Conservation (phyloP, 1,284 basidiomycete species). For the Taiwanofungus camphoratus region DNA sequence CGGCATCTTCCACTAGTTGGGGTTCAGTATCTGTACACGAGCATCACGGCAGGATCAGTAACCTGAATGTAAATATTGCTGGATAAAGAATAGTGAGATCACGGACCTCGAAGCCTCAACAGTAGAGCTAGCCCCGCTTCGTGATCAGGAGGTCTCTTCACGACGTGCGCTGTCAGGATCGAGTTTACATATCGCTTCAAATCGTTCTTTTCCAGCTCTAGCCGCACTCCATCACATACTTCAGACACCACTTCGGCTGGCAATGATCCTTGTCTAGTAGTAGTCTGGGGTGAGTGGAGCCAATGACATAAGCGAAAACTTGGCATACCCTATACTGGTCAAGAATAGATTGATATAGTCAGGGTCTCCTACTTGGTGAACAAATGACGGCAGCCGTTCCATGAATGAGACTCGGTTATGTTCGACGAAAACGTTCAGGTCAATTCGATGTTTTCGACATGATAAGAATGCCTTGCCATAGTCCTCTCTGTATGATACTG, state of each 20-base stretch:
- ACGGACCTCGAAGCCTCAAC: conserved; percentile 69
- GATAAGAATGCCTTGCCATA: conserved; percentile 87
- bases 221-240: conserved; percentile 78
- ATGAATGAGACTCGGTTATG: conserved; percentile 72
- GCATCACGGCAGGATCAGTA: neutral
- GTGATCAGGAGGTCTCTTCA: conserved; percentile 89
- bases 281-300: neutral
- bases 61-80: neutral
- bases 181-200: conserved; percentile 83
- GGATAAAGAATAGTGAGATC: neutral
- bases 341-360: conserved; percentile 95
- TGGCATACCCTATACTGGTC: conserved; percentile 68
- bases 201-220: conserved; percentile 68
- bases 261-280: conserved; percentile 50
- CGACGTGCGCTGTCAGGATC: conserved; percentile 88
- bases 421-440: conserved; percentile 85
- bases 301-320: neutral
- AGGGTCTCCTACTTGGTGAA: conserved; percentile 83
- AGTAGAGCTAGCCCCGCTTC: conserved; percentile 80
- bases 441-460: conserved; percentile 91
- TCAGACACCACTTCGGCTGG: conserved; percentile 54
- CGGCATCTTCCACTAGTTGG: conserved; percentile 86
- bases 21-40: conserved; percentile 55
- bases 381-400: conserved; percentile 55
- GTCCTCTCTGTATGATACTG: conserved; percentile 38